A percentile compares a stretch with the other conserved stretches of the same genome.
These are phyloP conservation scores for Striga asiatica DNA, from an alignment of 257 asterid species.

Conservation along the genomic window DNA sequence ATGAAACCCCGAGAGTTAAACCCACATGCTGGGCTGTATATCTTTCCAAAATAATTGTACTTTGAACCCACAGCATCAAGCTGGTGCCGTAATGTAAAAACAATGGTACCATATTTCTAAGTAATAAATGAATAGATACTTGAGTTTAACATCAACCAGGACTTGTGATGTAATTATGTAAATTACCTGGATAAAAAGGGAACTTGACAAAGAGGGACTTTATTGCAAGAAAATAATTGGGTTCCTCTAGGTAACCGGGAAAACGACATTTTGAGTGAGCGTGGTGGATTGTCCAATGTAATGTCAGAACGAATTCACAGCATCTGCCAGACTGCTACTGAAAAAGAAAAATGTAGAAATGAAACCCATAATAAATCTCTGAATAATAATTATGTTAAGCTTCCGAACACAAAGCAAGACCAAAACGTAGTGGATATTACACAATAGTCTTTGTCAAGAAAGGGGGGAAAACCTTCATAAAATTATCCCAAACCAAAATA, in stretches of 20 bases:
- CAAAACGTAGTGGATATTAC: no score
- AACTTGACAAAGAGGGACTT: constrained; percentile 10
- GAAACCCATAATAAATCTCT: no score
- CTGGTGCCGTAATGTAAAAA: constrained; percentile 13
- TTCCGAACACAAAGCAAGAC: no score
- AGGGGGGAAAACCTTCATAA: no score
- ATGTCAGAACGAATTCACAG: background rate
- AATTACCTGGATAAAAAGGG: constrained; percentile 30
- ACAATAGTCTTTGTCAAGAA: no score
- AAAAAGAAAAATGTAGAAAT: no score
- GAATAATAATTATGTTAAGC: no score
- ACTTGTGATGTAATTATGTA: background rate
- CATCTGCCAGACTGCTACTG: background rate
- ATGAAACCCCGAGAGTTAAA: constrained; percentile 20
- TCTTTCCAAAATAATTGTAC: constrained; percentile 5
- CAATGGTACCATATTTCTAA: background rate
- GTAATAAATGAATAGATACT: background rate
- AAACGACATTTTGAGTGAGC: background rate
- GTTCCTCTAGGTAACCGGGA: constrained; percentile 20
- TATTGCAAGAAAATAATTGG: constrained; percentile 17
- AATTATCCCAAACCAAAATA: no score
- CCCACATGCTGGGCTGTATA: constrained; percentile 17
- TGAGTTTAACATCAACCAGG: background rate
- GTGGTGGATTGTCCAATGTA: no score
- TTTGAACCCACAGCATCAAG: constrained; percentile 16